Percentiles rank a stretch among this genome's conserved stretches.
phyloP scores from a whole-genome alignment of 306 rosid genomes.

The Lathyrus aphaca region DNA sequence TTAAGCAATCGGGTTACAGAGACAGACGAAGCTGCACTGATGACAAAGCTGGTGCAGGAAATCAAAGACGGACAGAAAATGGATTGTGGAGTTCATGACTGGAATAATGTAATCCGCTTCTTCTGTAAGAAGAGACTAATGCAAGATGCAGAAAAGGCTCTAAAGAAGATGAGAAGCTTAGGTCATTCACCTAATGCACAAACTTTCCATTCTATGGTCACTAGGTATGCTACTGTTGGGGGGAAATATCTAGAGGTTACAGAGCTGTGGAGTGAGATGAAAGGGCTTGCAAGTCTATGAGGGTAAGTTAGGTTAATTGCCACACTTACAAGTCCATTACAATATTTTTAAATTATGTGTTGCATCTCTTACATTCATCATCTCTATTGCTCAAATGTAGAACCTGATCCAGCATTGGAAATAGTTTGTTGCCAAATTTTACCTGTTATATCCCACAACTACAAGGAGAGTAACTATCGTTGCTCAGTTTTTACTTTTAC shows the following conservation, averaged over 20 bases:
- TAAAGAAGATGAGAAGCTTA: slow-evolving; percentile 82
- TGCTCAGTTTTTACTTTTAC: no score
- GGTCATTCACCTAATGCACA: slow-evolving; percentile 82
- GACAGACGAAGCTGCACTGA: slow-evolving; percentile 55
- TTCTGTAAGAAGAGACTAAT: slow-evolving; percentile 80
- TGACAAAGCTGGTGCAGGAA: slow-evolving; percentile 77
- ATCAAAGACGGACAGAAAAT: slow-evolving; percentile 75
- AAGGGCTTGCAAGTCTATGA: slow-evolving; percentile 72
- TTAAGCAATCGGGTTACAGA: no score
- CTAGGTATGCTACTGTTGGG: slow-evolving; percentile 85
- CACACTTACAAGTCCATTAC: no score
- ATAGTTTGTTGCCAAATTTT: no score
- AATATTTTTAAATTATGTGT: no score
- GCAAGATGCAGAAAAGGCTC: slow-evolving; percentile 86
- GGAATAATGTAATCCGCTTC: slow-evolving; percentile 87
- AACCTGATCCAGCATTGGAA: no score
- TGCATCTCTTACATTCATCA: no score
- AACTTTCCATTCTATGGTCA: slow-evolving; percentile 86
- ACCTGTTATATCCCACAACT: no score
- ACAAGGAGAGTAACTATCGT: no score
- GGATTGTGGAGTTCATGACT: slow-evolving; percentile 80
- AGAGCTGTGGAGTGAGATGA: slow-evolving; percentile 93
- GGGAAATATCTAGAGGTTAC: slow-evolving; percentile 86
- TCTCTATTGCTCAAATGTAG: no score
- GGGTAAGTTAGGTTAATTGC: no score